Evolutionary conservation across 371 early-diverging fungal genomes (phyloP).

Genomic region (Mortierella sp.): DNA sequence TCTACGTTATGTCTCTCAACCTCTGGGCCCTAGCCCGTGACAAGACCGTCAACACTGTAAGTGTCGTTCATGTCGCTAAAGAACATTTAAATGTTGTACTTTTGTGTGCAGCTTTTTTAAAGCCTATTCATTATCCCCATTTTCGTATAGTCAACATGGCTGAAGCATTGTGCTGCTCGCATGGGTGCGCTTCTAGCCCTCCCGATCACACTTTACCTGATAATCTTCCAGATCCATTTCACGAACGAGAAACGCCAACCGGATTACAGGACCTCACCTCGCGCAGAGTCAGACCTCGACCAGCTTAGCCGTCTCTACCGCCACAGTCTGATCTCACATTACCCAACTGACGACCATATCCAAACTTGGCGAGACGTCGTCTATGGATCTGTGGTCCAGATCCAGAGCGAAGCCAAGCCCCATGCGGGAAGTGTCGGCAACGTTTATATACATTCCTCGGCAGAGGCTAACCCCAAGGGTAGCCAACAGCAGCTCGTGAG

Average conservation of each 20-base stretch:
- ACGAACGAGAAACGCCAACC: conserved; percentile 18
- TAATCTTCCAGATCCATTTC: conserved; percentile 26
- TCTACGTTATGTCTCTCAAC: neutral
- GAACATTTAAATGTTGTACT: too few relatives aligned
- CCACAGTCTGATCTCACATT: neutral
- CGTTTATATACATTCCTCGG: conserved; percentile 18
- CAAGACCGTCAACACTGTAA: conserved; percentile 7
- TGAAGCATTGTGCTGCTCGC: conserved; percentile 16
- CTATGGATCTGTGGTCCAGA: conserved; percentile 32
- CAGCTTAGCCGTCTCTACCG: conserved; percentile 3
- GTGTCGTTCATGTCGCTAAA: neutral
- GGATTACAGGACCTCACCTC: conserved; percentile 1
- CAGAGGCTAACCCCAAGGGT: neutral
- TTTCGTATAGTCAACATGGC: neutral
- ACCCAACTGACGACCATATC: conserved; percentile 8
- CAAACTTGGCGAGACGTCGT: conserved; percentile 22
- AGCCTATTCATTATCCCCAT: neutral
- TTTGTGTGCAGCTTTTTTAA: neutral
- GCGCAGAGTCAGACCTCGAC: conserved; percentile 17
- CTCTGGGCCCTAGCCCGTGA: conserved; percentile 12
- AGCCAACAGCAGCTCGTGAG: conserved; percentile 15
- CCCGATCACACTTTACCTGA: conserved; percentile 14
- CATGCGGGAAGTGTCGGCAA: neutral
- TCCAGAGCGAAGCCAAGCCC: conserved; percentile 15
- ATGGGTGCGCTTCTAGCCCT: conserved; percentile 5